These are phyloP conservation scores for Panellus pusillus DNA, from an alignment of 768 basidiomycete species.

Conservation along the genomic window DNA sequence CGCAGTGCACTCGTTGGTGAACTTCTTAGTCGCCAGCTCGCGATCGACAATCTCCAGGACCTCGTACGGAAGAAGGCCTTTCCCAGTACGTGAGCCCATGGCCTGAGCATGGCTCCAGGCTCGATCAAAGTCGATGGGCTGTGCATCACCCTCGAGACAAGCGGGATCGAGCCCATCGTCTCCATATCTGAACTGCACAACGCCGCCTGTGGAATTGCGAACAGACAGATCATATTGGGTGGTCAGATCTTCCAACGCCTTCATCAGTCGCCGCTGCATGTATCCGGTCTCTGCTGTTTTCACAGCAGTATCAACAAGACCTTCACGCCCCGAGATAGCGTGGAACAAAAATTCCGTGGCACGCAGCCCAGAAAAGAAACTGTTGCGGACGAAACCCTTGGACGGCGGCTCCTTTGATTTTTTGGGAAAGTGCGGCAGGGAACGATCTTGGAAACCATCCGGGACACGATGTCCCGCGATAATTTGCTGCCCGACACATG, in stretches of 20 bases:
- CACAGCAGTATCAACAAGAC: constrained; percentile 98
- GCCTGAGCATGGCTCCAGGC: constrained; percentile 89
- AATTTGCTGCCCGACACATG: constrained; percentile 99
- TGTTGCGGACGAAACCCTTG: constrained; percentile 97
- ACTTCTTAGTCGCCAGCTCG: constrained; percentile 58
- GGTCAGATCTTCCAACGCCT: constrained; percentile 95
- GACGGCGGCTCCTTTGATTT: constrained; percentile 95
- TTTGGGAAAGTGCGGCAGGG: constrained; percentile 98
- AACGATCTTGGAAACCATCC: constrained; percentile 98
- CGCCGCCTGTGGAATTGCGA: constrained; percentile 88
- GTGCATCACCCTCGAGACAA: constrained; percentile 92
- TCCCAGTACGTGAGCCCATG: constrained; percentile 55
- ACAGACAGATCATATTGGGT: constrained; percentile 97
- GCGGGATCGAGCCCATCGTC: constrained; percentile 98
- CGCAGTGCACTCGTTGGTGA: constrained; percentile 67
- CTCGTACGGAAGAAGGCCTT: constrained; percentile 83
- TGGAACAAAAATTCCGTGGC: constrained; percentile 99
- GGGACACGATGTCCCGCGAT: constrained; percentile 98
- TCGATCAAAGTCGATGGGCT: constrained; percentile 86
- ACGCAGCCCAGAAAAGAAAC: constrained; percentile 88
- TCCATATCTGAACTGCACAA: constrained; percentile 96
- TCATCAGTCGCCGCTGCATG: constrained; percentile 99
- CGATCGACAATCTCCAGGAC: constrained; percentile 70
- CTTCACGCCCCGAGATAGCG: constrained; percentile 97
- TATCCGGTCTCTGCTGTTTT: constrained; percentile 99